Percentiles rank a stretch among this genome's conserved stretches.
These are phyloP conservation scores for Neoboletus brunneissimus DNA, from an alignment of 768 basidiomycete genomes.

Conservation along the genomic window DNA sequence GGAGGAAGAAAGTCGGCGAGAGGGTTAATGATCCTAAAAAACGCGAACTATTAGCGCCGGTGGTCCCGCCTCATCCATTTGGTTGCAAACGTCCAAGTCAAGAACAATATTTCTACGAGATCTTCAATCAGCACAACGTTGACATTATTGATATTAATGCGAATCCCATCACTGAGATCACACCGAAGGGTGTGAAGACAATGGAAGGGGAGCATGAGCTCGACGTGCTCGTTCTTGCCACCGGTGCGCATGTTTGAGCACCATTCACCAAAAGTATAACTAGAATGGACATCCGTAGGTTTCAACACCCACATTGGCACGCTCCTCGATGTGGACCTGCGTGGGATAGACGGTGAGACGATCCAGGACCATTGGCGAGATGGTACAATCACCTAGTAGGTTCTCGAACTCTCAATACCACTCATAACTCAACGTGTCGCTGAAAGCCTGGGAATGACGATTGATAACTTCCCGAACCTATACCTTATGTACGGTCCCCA, in stretches of 20 bases:
- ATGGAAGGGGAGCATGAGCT: constrained; percentile 3
- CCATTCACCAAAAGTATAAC: neutral
- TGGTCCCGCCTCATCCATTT: neutral
- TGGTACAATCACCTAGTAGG: constrained; percentile 16
- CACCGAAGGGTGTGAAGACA: constrained; percentile 7
- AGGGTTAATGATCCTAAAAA: neutral
- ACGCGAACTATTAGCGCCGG: neutral
- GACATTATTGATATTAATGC: constrained; percentile 12
- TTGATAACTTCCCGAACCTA: constrained; percentile 17
- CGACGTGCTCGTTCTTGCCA: constrained; percentile 10
- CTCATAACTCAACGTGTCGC: neutral
- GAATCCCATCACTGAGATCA: constrained; percentile 10
- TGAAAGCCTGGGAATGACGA: constrained; percentile 10
- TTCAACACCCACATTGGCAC: neutral
- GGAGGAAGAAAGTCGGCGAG: constrained; percentile 7
- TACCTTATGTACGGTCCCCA: constrained; percentile 16
- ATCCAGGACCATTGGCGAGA: constrained; percentile 18
- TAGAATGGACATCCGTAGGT: neutral
- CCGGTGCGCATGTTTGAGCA: neutral
- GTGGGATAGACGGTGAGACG: constrained; percentile 4
- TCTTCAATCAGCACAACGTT: constrained; percentile 5
- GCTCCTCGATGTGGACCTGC: constrained; percentile 11
- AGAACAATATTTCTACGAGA: neutral
- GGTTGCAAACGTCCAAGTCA: neutral
- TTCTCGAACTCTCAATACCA: neutral